phyloP scores from a whole-genome alignment of 2,329 filamentous ascomycete genomes.

The Sporothrix inflata region DNA sequence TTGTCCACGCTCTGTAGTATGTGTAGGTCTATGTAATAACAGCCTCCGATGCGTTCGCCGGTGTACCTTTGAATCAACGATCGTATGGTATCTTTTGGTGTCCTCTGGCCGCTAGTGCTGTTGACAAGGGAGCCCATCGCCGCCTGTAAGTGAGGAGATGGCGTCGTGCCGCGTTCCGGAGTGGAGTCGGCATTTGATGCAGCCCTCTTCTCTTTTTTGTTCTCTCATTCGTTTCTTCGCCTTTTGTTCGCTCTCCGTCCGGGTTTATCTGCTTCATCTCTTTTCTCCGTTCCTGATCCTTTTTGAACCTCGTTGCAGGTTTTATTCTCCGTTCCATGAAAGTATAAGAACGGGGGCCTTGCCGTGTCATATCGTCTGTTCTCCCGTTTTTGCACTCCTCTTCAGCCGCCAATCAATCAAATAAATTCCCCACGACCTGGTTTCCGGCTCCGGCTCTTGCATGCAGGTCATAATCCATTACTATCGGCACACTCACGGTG shows the following conservation, averaged over 20 bases:
- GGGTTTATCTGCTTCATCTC: background rate
- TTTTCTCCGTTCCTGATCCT: background rate
- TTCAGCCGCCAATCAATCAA: background rate
- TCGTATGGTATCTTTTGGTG: background rate
- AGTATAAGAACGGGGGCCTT: background rate
- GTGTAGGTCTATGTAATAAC: no score
- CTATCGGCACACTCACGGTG: background rate
- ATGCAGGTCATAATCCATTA: background rate
- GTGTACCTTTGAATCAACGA: no score
- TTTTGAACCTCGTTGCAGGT: background rate
- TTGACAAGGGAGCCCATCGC: background rate
- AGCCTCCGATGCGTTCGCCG: no score
- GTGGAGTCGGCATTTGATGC: constrained; percentile 15
- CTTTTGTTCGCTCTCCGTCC: background rate
- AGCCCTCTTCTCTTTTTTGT: background rate
- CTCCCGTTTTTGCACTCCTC: background rate
- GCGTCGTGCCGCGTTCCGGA: constrained; percentile 13
- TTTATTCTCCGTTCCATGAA: background rate
- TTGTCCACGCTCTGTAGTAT: no score
- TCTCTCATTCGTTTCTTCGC: background rate
- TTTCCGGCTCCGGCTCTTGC: background rate
- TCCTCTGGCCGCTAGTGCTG: background rate
- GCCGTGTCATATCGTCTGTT: background rate
- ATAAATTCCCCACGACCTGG: background rate
- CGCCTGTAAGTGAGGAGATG: background rate